Conservation (phyloP, 371 early-diverging fungal species). For the Gilbertella persicaria region DNA sequence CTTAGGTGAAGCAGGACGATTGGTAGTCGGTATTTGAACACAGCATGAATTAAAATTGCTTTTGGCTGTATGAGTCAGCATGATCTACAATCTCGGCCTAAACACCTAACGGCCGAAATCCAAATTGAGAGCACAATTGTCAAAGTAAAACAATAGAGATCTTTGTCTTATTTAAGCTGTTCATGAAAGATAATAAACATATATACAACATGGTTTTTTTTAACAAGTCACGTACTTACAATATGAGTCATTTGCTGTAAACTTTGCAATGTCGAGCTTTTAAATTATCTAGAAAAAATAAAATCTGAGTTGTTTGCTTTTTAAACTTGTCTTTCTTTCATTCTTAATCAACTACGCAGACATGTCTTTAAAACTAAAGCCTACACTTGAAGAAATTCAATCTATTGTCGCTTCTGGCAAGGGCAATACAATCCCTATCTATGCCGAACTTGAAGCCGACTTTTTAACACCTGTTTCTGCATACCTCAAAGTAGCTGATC, state of each 20-base stretch:
- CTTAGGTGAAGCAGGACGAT: constrained; percentile 5
- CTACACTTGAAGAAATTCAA: constrained; percentile 74
- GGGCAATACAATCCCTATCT: constrained; percentile 91
- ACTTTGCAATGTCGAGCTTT: background rate
- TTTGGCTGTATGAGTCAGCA: background rate
- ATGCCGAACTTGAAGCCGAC: constrained; percentile 85
- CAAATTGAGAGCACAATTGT: too few species aligned
- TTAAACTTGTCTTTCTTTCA: background rate
- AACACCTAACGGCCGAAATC: background rate
- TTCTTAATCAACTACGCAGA: background rate
- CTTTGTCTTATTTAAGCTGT: background rate
- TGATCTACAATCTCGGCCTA: constrained; percentile 3
- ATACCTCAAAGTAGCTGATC: constrained; percentile 85
- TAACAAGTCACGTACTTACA: background rate
- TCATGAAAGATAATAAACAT: background rate
- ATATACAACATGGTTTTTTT: background rate
- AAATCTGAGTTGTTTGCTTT: background rate
- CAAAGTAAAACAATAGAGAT: too few species aligned
- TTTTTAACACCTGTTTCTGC: constrained; percentile 95
- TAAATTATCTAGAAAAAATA: background rate
- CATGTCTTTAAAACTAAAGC: constrained; percentile 54
- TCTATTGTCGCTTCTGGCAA: constrained; percentile 54
- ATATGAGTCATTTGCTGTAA: background rate
- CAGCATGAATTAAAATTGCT: background rate
- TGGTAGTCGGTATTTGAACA: background rate